Conservation (phyloP, 108 stramenopile species). For the Cyclotella atomus region DNA sequence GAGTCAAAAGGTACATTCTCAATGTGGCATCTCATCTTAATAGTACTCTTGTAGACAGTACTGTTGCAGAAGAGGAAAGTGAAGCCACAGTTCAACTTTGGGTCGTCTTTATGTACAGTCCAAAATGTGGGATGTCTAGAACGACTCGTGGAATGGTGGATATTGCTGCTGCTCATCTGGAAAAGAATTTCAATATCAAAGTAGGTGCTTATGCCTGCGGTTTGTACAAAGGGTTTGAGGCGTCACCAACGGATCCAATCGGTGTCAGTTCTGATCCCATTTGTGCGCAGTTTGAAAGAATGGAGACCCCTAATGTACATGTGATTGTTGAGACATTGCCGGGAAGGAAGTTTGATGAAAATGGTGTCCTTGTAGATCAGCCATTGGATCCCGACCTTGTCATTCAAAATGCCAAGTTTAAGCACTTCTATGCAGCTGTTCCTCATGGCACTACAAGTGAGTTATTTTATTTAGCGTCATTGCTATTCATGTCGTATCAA, state of each 20-base stretch:
- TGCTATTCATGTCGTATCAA: neutral
- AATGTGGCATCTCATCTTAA: conserved; percentile 54
- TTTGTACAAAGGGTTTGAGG: conserved; percentile 29
- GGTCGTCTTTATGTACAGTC: conserved; percentile 42
- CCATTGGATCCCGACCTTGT: conserved; percentile 32
- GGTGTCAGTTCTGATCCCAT: conserved; percentile 44
- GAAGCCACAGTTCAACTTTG: conserved; percentile 42
- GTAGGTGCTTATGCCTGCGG: conserved; percentile 54
- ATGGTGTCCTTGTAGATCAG: conserved; percentile 23
- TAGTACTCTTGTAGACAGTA: conserved; percentile 19
- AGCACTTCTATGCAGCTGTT: conserved; percentile 49
- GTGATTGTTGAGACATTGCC: conserved; percentile 47
- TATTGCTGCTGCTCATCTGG: conserved; percentile 48
- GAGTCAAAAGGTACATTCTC: conserved; percentile 31
- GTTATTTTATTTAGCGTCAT: neutral
- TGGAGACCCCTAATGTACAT: conserved; percentile 54
- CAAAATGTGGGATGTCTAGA: conserved; percentile 48
- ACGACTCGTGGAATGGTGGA: conserved; percentile 42
- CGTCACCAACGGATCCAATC: conserved; percentile 7
- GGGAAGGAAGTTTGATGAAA: conserved; percentile 26
- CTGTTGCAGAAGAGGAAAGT: conserved; percentile 21
- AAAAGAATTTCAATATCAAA: conserved; percentile 37
- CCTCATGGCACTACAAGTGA: conserved; percentile 31
- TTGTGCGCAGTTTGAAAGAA: conserved; percentile 40
- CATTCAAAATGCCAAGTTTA: conserved; percentile 45